These are phyloP conservation scores for Agrostemma githago DNA, from an alignment of 148 eudicot genomes.

Conservation along the genomic window DNA sequence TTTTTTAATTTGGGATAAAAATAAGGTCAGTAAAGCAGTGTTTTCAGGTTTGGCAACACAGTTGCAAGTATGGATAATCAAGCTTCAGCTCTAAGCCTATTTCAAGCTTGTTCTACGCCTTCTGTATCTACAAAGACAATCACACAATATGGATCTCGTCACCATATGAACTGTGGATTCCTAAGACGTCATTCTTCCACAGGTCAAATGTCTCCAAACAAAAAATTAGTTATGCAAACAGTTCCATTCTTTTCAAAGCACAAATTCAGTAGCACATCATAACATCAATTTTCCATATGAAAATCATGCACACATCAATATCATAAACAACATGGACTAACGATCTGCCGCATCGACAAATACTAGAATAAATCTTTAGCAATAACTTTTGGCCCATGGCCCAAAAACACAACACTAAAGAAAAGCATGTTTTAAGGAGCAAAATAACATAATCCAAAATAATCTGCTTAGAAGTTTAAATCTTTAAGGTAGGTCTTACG, in stretches of 20 bases:
- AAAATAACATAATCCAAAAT: conserved; percentile 5
- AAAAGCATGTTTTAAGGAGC: conserved; percentile 3
- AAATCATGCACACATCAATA: neutral
- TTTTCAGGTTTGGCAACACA: neutral
- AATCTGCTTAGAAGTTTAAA: neutral
- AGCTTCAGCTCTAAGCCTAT: neutral
- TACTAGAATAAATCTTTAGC: neutral
- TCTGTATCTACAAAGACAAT: neutral
- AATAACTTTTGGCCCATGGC: neutral
- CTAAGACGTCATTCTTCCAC: neutral
- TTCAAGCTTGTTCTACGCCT: neutral
- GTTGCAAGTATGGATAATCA: neutral
- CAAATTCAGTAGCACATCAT: neutral
- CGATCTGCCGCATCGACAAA: neutral
- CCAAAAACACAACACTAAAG: neutral
- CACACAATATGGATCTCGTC: neutral
- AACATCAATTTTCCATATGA: neutral
- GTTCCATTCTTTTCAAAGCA: neutral
- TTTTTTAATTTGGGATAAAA: neutral
- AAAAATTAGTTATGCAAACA: neutral
- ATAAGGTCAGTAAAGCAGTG: neutral
- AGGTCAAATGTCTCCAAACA: neutral
- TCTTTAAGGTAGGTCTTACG: neutral
- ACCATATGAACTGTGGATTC: neutral
- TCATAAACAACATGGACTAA: neutral